These are phyloP conservation scores for Diplodia corticola DNA, from an alignment of 2,329 filamentous ascomycete genomes.

Conservation along the genomic window DNA sequence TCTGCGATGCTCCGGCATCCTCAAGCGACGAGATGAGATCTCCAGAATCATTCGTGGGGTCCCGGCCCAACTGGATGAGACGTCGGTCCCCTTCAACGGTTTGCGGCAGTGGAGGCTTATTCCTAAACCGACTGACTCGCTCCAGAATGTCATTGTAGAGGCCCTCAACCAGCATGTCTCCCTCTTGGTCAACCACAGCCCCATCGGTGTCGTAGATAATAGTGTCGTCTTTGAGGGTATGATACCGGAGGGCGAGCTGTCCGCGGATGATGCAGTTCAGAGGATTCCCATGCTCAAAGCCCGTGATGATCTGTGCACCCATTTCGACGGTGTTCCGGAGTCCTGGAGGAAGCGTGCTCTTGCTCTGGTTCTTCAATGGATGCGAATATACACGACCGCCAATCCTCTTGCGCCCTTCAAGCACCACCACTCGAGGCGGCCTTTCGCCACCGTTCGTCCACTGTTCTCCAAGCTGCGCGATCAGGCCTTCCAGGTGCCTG, in stretches of 20 bases:
- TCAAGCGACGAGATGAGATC: constrained; percentile 74
- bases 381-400: constrained; percentile 94
- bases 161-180: constrained; percentile 79
- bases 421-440: constrained; percentile 71
- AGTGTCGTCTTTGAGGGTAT: constrained; percentile 74
- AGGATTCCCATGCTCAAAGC: constrained; percentile 93
- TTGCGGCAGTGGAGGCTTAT: constrained; percentile 68
- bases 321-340: constrained; percentile 84
- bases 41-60: constrained; percentile 58
- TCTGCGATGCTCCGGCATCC: constrained; percentile 62
- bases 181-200: constrained; percentile 69
- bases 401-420: constrained; percentile 84
- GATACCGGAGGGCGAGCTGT: constrained; percentile 84
- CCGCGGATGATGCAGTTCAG: constrained; percentile 87
- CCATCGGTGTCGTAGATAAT: constrained; percentile 87
- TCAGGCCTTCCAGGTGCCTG: constrained; percentile 83
- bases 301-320: constrained; percentile 97
- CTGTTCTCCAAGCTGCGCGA: constrained; percentile 72
- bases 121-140: constrained; percentile 85
- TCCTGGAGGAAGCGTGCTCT: constrained; percentile 52
- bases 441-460: constrained; percentile 66
- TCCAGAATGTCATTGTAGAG: constrained; percentile 95
- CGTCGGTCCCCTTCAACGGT: constrained; percentile 81
- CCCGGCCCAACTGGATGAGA: constrained; percentile 78
- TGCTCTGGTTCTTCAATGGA: constrained; percentile 61